A percentile compares a stretch with the other conserved stretches of the same genome.
phyloP scores from a whole-genome alignment of 495 filamentous ascomycete genomes.

The Neohortaea acidophila region DNA sequence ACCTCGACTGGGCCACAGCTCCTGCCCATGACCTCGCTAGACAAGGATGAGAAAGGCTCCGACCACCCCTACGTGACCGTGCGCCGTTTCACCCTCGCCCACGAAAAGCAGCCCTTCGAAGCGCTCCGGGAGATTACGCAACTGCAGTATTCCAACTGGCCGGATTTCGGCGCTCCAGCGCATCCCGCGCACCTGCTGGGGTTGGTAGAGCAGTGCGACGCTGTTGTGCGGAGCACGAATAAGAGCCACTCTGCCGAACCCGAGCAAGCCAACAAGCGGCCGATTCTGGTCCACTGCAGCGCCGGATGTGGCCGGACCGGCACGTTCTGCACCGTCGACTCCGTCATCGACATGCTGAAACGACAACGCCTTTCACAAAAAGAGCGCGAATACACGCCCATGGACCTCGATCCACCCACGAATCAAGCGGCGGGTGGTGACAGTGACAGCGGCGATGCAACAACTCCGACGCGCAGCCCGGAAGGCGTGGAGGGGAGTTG shows the following conservation, averaged over 20 bases:
- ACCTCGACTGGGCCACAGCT: slow-evolving; percentile 30
- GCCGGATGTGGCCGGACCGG: slow-evolving; percentile 92
- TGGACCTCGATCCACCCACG: not conserved
- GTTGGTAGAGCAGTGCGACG: slow-evolving; percentile 71
- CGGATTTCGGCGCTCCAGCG: slow-evolving; percentile 88
- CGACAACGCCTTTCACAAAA: slow-evolving; percentile 40
- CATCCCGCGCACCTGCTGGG: slow-evolving; percentile 73
- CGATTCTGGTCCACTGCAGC: slow-evolving; percentile 85
- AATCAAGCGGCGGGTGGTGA: not conserved
- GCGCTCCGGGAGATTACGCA: slow-evolving; percentile 90
- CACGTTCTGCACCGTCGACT: slow-evolving; percentile 92
- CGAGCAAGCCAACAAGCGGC: slow-evolving; percentile 41
- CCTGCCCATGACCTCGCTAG: slow-evolving; percentile 5
- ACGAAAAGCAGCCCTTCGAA: slow-evolving; percentile 61
- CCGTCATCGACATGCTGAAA: slow-evolving; percentile 84
- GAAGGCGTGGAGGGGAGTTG: slow-evolving; percentile 26
- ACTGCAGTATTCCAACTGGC: slow-evolving; percentile 87
- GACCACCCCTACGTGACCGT: slow-evolving; percentile 67
- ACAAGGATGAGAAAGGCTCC: slow-evolving; percentile 20
- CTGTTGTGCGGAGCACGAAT: slow-evolving; percentile 29
- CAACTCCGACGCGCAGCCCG: not conserved
- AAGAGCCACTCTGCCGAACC: slow-evolving; percentile 31
- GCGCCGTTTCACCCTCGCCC: slow-evolving; percentile 71
- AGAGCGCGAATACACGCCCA: slow-evolving; percentile 24
- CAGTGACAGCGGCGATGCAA: slow-evolving; percentile 15